phyloP scores from a whole-genome alignment of 2,329 filamentous ascomycete genomes.

The Pseudogymnoascus sp. region DNA sequence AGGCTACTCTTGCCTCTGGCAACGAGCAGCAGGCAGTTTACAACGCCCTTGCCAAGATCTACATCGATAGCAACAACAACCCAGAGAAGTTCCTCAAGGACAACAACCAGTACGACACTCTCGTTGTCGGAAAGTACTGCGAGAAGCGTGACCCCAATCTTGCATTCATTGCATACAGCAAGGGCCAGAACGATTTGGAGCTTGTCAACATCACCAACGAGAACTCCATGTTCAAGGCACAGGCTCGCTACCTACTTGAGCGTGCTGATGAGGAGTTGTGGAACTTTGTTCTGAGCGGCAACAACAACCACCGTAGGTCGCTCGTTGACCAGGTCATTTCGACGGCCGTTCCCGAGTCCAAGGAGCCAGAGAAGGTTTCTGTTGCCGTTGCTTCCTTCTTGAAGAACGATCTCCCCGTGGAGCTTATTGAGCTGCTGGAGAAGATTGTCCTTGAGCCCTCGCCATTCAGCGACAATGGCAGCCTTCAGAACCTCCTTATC shows the following conservation, averaged over 20 bases:
- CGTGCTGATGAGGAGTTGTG: conserved; percentile 85
- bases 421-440: conserved; percentile 94
- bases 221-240: conserved; percentile 99
- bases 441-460: conserved; percentile 99
- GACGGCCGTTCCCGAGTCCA: conserved; percentile 87
- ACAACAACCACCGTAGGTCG: conserved; percentile 90
- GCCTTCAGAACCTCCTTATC: conserved; percentile 91
- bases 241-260: conserved; percentile 89
- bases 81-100: conserved; percentile 96
- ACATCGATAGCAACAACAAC: conserved; percentile 98
- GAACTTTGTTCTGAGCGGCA: conserved; percentile 88
- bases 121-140: conserved; percentile 93
- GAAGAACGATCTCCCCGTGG: conserved; percentile 78
- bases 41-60: conserved; percentile 97
- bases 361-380: conserved; percentile 88
- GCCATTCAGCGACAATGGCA: conserved; percentile 94
- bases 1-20: conserved; percentile 78
- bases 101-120: conserved; percentile 91
- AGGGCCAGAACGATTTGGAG: conserved; percentile 95
- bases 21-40: conserved; percentile 96
- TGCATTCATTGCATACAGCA: conserved; percentile 88
- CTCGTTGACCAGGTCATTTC: conserved; percentile 94
- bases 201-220: conserved; percentile 97
- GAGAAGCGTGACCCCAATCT: conserved; percentile 97
- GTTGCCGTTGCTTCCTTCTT: conserved; percentile 92